These are phyloP conservation scores for Coniochaeta prunicola DNA, from an alignment of 2,329 filamentous ascomycete genomes.

Conservation along the genomic window DNA sequence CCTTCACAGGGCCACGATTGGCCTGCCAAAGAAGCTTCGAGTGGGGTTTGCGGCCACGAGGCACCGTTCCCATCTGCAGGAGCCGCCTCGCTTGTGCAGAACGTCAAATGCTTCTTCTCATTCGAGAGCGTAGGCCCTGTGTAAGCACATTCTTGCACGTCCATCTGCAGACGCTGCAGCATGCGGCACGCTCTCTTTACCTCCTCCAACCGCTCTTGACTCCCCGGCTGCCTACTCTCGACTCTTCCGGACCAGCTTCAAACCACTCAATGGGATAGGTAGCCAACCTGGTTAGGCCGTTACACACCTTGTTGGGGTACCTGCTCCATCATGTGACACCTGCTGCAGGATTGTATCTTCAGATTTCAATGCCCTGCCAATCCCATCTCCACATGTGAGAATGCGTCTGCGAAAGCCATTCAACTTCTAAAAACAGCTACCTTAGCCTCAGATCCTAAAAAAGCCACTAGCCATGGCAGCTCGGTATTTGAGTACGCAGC, in stretches of 20 bases:
- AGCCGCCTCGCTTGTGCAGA: conserved; percentile 2
- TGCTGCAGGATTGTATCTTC: no score
- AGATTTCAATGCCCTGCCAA: no score
- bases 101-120: background rate
- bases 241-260: background rate
- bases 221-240: background rate
- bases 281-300: background rate
- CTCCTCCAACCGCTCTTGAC: background rate
- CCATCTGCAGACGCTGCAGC: background rate
- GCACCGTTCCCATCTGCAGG: conserved; percentile 2
- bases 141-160: background rate
- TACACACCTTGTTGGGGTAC: background rate
- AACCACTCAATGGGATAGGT: background rate
- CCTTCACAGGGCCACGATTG: background rate
- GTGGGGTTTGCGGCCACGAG: conserved; percentile 1
- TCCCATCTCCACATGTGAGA: no score
- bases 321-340: background rate
- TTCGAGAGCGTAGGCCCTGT: background rate
- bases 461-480: no score
- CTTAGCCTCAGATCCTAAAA: no score
- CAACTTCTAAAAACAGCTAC: no score
- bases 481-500: no score
- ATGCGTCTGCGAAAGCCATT: no score
- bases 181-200: background rate
- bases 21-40: background rate